Conservation (phyloP, 83 land plant genomes). For the Thuja plicata region DNA sequence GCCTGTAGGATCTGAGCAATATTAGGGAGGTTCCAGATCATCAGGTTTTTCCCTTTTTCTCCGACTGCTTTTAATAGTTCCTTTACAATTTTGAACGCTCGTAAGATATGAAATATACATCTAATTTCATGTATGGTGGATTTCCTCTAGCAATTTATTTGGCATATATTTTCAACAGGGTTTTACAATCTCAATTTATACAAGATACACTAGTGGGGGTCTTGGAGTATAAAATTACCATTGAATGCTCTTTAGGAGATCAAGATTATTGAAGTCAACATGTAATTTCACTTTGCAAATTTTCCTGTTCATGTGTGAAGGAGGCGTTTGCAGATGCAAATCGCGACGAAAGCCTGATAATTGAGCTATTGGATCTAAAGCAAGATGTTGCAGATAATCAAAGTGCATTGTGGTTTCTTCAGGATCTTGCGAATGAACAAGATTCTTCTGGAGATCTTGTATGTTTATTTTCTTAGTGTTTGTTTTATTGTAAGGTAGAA, state of each 20-base stretch:
- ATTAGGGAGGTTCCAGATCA: slow-evolving; percentile 88
- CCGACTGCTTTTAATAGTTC: neutral
- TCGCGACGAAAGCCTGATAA: slow-evolving; percentile 83
- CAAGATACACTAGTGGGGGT: neutral
- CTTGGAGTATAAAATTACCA: neutral
- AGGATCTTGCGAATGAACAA: slow-evolving; percentile 87
- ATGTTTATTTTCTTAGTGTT: slow-evolving; percentile 7
- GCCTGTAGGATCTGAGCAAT: slow-evolving; percentile 75
- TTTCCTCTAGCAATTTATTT: neutral
- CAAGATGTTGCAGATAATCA: slow-evolving; percentile 65
- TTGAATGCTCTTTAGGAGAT: neutral
- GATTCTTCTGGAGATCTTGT: slow-evolving; percentile 71
- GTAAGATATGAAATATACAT: neutral
- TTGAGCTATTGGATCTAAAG: slow-evolving; percentile 89
- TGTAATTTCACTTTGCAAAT: neutral
- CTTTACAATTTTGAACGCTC: neutral
- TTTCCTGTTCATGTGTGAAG: slow-evolving; percentile 27
- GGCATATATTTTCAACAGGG: neutral
- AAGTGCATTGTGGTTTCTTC: slow-evolving; percentile 88
- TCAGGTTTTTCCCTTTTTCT: slow-evolving; percentile 50
- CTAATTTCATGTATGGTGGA: neutral
- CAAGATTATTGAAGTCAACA: neutral
- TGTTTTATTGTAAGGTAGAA: neutral
- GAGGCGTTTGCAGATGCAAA: slow-evolving; percentile 80
- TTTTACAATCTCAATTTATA: neutral